These are phyloP conservation scores for Suaeda aralocaspica DNA, from an alignment of 148 eudicot species.

Conservation along the genomic window DNA sequence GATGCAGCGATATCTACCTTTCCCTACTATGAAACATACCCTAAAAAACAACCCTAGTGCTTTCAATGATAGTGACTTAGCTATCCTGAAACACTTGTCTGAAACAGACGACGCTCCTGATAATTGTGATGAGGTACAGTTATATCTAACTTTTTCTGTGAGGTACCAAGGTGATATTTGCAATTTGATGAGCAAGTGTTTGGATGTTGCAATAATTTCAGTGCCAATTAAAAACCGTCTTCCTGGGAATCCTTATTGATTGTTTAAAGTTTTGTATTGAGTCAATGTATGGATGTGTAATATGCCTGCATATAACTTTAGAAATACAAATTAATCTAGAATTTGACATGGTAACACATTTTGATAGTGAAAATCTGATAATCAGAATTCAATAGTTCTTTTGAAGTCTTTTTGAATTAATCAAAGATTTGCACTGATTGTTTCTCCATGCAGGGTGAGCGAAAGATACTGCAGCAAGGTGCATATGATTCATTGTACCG, in stretches of 20 bases:
- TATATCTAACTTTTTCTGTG: too few species aligned
- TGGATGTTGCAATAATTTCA: too few species aligned
- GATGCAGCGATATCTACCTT: conserved; percentile 25
- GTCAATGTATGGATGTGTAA: too few species aligned
- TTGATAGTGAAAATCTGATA: too few species aligned
- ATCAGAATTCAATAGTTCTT: too few species aligned
- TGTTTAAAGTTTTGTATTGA: too few species aligned
- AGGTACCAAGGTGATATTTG: too few species aligned
- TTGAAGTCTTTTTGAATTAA: not conserved
- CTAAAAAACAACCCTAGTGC: conserved; percentile 26
- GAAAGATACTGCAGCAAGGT: conserved; percentile 31
- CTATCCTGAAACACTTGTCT: not conserved
- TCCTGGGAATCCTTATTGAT: too few species aligned
- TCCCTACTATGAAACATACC: conserved; percentile 10
- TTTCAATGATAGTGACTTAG: conserved; percentile 22
- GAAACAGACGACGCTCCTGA: conserved; percentile 21
- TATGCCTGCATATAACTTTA: too few species aligned
- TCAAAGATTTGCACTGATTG: not conserved
- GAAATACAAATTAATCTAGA: too few species aligned
- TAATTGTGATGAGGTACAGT: not conserved
- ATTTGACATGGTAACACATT: not conserved
- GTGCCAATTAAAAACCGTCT: too few species aligned
- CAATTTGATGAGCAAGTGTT: too few species aligned
- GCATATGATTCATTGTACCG: conserved; percentile 31
- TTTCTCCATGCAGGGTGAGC: conserved; percentile 21